A percentile compares a stretch with the other conserved stretches of the same genome.
These are phyloP conservation scores for Magnusiomyces suaveolens DNA, from an alignment of 1,139 yeast genomes.

Conservation along the genomic window DNA sequence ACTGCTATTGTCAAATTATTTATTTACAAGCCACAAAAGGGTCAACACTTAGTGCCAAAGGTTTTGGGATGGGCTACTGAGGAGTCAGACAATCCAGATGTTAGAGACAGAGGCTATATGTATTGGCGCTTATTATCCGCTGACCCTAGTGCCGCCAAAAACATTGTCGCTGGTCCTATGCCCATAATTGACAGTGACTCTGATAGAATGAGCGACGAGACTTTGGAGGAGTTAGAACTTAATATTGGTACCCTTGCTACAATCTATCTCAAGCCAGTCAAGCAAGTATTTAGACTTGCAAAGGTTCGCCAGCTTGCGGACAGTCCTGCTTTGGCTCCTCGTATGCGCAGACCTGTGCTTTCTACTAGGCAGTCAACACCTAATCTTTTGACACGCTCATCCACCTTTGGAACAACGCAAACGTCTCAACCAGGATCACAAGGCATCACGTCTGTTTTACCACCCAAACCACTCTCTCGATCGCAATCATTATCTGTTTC, in stretches of 20 bases:
- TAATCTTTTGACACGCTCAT: conserved; percentile 5
- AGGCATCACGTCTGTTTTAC: neutral
- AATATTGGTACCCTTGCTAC: conserved; percentile 77
- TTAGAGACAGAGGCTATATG: conserved; percentile 75
- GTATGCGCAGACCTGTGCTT: conserved; percentile 18
- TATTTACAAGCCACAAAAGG: conserved; percentile 45
- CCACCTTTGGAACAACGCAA: neutral
- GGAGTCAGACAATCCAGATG: conserved; percentile 66
- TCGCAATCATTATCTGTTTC: conserved; percentile 11
- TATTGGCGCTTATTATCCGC: conserved; percentile 74
- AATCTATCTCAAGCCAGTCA: conserved; percentile 73
- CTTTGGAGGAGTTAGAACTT: conserved; percentile 72
- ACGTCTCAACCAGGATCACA: neutral
- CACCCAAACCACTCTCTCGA: conserved; percentile 1
- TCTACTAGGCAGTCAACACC: conserved; percentile 12
- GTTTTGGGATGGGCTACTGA: conserved; percentile 67
- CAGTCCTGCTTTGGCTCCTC: conserved; percentile 53
- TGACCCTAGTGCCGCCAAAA: conserved; percentile 37
- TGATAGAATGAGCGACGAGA: conserved; percentile 58
- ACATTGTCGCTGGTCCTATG: conserved; percentile 46
- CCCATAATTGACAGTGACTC: conserved; percentile 62
- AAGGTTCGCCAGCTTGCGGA: conserved; percentile 44
- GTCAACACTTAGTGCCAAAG: conserved; percentile 49
- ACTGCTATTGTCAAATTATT: conserved; percentile 70
- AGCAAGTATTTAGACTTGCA: conserved; percentile 63